phyloP scores from a whole-genome alignment of 2,329 filamentous ascomycete species.

The Ilyonectria robusta region DNA sequence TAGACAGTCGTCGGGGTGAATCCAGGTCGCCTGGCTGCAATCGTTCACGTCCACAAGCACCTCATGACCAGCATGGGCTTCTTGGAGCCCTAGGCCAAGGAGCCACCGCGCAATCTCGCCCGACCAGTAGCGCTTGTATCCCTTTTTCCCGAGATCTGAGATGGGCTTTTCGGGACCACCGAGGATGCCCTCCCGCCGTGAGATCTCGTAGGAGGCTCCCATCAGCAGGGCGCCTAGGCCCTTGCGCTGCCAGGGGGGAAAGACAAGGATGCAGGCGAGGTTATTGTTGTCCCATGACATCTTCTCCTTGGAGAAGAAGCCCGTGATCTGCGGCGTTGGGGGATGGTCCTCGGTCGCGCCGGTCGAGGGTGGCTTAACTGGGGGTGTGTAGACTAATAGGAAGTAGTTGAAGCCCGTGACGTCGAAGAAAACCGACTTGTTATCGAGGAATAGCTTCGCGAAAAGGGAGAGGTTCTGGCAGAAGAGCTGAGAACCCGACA shows the following conservation, averaged over 20 bases:
- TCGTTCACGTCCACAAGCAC: slow-evolving; percentile 76
- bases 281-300: slow-evolving; percentile 99
- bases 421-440: slow-evolving; percentile 98
- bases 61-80: slow-evolving; percentile 49
- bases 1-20: slow-evolving; percentile 87
- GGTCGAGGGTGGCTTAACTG: slow-evolving; percentile 40
- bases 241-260: slow-evolving; percentile 94
- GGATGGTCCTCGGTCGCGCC: slow-evolving; percentile 23
- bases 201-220: slow-evolving; percentile 93
- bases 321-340: slow-evolving; percentile 73
- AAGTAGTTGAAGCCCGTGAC: slow-evolving; percentile 96
- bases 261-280: slow-evolving; percentile 94
- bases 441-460: slow-evolving; percentile 97
- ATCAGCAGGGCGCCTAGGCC: slow-evolving; percentile 91
- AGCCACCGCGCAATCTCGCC: slow-evolving; percentile 84
- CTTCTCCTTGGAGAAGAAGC: slow-evolving; percentile 99
- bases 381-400: slow-evolving; percentile 81
- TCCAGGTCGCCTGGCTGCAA: slow-evolving; percentile 85
- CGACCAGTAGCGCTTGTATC: slow-evolving; percentile 90
- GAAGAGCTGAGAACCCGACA: slow-evolving; percentile 72
- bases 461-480: slow-evolving; percentile 97
- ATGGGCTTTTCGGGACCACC: slow-evolving; percentile 96
- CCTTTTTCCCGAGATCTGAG: slow-evolving; percentile 85
- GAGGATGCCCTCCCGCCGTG: slow-evolving; percentile 83
- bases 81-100: slow-evolving; percentile 59